Conservation (phyloP, 2,329 filamentous ascomycete species). For the Epichloe sylvatica region DNA sequence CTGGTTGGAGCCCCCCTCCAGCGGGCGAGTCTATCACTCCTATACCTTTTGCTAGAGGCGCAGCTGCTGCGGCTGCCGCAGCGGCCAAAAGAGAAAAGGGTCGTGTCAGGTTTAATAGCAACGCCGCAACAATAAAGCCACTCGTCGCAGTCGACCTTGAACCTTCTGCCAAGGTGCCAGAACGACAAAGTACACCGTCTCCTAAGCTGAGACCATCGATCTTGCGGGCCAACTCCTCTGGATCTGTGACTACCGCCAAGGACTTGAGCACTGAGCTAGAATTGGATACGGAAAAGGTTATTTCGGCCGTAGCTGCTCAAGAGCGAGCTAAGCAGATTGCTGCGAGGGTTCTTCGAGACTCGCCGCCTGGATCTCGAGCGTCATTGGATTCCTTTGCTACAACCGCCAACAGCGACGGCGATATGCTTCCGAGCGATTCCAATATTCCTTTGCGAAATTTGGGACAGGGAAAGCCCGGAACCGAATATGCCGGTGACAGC, state of each 20-base stretch:
- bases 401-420: constrained; percentile 15
- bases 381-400: constrained; percentile 25
- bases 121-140: constrained; percentile 20
- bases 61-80: background rate
- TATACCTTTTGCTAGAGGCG: background rate
- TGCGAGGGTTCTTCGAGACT: constrained; percentile 23
- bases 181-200: constrained; percentile 6
- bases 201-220: constrained; percentile 27
- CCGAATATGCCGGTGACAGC: background rate
- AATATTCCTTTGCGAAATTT: constrained; percentile 22
- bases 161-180: background rate
- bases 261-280: constrained; percentile 16
- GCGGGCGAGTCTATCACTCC: background rate
- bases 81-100: constrained; percentile 29
- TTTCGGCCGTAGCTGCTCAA: constrained; percentile 28
- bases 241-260: constrained; percentile 19
- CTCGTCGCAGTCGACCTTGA: constrained; percentile 9
- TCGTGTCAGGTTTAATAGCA: constrained; percentile 35
- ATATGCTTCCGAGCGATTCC: constrained; percentile 10
- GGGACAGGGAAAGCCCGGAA: constrained; percentile 1
- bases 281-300: constrained; percentile 13
- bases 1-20: background rate
- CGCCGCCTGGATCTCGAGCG: constrained; percentile 21
- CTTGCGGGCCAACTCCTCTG: constrained; percentile 27
- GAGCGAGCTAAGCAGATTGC: constrained; percentile 29